These are phyloP conservation scores for Malassezia yamatoensis DNA, from an alignment of 1,284 basidiomycete species.

Conservation along the genomic window DNA sequence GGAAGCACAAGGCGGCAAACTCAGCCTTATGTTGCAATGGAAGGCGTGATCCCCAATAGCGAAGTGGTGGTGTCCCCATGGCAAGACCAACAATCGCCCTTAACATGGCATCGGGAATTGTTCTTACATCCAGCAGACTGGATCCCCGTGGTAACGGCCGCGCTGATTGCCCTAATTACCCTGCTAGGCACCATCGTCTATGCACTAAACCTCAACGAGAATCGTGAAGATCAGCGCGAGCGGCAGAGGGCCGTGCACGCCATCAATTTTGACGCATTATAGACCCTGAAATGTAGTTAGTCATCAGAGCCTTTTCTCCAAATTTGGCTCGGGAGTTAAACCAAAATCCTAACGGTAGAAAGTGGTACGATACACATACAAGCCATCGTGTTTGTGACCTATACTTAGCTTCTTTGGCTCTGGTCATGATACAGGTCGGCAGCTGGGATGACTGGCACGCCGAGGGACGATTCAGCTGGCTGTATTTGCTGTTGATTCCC, in stretches of 20 bases:
- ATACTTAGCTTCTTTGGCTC: too few species aligned
- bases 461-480: too few species aligned
- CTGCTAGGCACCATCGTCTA: slow-evolving; percentile 72
- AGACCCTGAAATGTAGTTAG: slow-evolving; percentile 5
- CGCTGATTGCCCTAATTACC: slow-evolving; percentile 64
- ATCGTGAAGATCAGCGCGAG: slow-evolving; percentile 87
- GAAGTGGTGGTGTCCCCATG: slow-evolving; percentile 89
- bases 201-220: slow-evolving; percentile 75
- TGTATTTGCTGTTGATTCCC: neutral
- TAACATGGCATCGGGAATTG: slow-evolving; percentile 73
- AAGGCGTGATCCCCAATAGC: slow-evolving; percentile 93
- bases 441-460: too few species aligned
- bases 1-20: slow-evolving; percentile 51
- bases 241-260: slow-evolving; percentile 74
- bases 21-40: slow-evolving; percentile 74
- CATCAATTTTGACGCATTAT: slow-evolving; percentile 93
- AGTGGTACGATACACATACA: too few species aligned
- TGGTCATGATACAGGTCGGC: too few species aligned
- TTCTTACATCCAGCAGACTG: slow-evolving; percentile 90
- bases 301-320: neutral
- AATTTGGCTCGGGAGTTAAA: too few species aligned
- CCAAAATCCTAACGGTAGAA: too few species aligned
- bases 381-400: too few species aligned
- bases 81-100: slow-evolving; percentile 42
- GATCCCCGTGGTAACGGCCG: slow-evolving; percentile 91